Percentiles rank a stretch among this genome's conserved stretches.
phyloP scores from a whole-genome alignment of 2,329 filamentous ascomycete species.

The Cladosporium cucumerinum region DNA sequence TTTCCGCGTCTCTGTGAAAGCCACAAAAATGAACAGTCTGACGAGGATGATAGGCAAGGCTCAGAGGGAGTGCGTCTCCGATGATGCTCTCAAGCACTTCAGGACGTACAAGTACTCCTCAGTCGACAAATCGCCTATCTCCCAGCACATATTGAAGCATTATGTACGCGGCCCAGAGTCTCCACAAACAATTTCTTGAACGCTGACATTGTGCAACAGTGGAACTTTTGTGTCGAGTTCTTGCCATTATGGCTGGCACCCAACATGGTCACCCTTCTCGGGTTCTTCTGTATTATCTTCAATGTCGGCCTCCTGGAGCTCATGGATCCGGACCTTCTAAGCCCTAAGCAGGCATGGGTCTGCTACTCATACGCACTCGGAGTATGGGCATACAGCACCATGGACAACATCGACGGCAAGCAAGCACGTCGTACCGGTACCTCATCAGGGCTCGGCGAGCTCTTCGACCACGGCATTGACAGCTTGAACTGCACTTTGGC shows the following conservation, averaged over 20 bases:
- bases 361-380: conserved; percentile 96
- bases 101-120: conserved; percentile 96
- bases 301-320: conserved; percentile 76
- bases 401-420: conserved; percentile 99
- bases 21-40: conserved; percentile 5
- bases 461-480: conserved; percentile 98
- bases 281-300: conserved; percentile 87
- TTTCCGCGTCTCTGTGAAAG: conserved; percentile 8
- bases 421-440: conserved; percentile 93
- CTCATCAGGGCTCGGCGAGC: conserved; percentile 88
- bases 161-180: conserved; percentile 65
- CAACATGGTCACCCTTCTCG: conserved; percentile 93
- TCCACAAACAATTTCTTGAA: not conserved
- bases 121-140: conserved; percentile 92
- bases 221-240: conserved; percentile 92
- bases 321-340: conserved; percentile 83
- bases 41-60: conserved; percentile 13
- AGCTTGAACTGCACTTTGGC: conserved; percentile 95
- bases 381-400: conserved; percentile 94
- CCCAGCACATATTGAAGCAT: conserved; percentile 87
- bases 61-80: conserved; percentile 62
- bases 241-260: conserved; percentile 94
- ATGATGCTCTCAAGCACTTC: conserved; percentile 85
- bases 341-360: conserved; percentile 72
- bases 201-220: conserved; percentile 53